phyloP scores from a whole-genome alignment of 2,329 filamentous ascomycete genomes.

The Monosporascus sp. region DNA sequence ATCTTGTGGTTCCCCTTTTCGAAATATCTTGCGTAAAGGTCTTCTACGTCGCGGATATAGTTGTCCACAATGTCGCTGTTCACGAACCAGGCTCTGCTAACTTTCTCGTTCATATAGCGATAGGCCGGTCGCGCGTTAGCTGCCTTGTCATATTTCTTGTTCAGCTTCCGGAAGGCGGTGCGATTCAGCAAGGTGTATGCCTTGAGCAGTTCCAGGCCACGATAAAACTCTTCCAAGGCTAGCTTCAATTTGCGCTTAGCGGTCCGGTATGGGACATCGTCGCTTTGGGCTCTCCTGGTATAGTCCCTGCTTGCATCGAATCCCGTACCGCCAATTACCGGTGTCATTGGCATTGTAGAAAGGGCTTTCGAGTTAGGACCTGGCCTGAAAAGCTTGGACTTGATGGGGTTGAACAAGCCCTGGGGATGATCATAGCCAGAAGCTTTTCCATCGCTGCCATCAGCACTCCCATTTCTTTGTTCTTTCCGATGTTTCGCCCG shows the following conservation, averaged over 20 bases:
- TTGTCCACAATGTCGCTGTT: conserved; percentile 79
- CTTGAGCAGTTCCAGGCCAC: conserved; percentile 85
- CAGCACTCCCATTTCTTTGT: conserved; percentile 20
- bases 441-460: conserved; percentile 11
- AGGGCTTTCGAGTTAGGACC: conserved; percentile 58
- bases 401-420: conserved; percentile 49
- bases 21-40: conserved; percentile 91
- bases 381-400: conserved; percentile 46
- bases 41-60: conserved; percentile 76
- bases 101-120: conserved; percentile 84
- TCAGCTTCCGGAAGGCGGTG: conserved; percentile 93
- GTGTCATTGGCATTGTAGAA: conserved; percentile 47
- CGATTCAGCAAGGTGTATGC: conserved; percentile 85
- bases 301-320: conserved; percentile 41
- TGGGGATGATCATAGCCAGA: conserved; percentile 19
- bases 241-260: conserved; percentile 90
- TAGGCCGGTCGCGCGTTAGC: conserved; percentile 71
- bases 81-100: conserved; percentile 87
- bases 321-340: conserved; percentile 29
- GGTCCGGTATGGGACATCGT: conserved; percentile 73
- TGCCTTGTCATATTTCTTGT: conserved; percentile 97
- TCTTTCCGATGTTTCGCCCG: conserved; percentile 32
- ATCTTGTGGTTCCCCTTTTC: conserved; percentile 90
- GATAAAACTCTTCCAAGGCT: conserved; percentile 89
- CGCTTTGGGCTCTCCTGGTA: conserved; percentile 40